Base-by-base conservation (phyloP, 139 green algal genomes). In the Chlamydomonas schloesseri region DNA sequence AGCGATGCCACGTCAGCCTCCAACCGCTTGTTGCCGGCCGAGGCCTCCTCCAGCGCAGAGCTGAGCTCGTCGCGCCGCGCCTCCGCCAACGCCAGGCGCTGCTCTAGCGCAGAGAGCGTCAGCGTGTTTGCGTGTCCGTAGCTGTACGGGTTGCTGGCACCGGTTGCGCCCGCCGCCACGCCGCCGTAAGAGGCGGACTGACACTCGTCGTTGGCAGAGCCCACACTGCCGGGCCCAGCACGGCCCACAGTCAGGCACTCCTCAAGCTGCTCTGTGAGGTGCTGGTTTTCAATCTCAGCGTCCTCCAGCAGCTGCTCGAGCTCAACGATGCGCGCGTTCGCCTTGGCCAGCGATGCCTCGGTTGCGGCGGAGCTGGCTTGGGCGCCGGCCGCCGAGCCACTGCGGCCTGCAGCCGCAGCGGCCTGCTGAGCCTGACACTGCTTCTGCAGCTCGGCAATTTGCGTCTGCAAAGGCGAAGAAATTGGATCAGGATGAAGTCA, bases 211-310 rank as follows among this genome's bases (percentile, higher is more conserved):
- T 68, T 68, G 4, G 57, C 80, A 1, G 67, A 78, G 33, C 80
- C 80, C 21, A 77, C 80, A n/a, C 80, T 62, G 36, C 73, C 75
- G 31, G 80, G 55, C 31, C 46, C 58, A 18, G 60, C 65, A 21
- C 82, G 83, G 10, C 81, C 83, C 3, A 31, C 83, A 3, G 50
- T 82, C 57, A 88, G 34, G 26, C 74, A 82, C 33, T 88, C 90
- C 20, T 70, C 71, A 70, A 93, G 84, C 73, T 92, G 82, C 37
- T 89, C 87, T n/a, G 84, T 88, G 29, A 89, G 83, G 50, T 88
- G 71, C 5, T 81, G 72, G 47, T 90, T 81, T 74, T 93, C 83
- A 14, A 84, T 87, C 50, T 92, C 78, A 20, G 73, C 69, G 55
- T 92, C 84, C 42, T 90, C 71, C 9, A 88, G 65, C 62, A 90